Base-by-base conservation (phyloP, 768 basidiomycete genomes). In the Daedaleopsis nitida region DNA sequence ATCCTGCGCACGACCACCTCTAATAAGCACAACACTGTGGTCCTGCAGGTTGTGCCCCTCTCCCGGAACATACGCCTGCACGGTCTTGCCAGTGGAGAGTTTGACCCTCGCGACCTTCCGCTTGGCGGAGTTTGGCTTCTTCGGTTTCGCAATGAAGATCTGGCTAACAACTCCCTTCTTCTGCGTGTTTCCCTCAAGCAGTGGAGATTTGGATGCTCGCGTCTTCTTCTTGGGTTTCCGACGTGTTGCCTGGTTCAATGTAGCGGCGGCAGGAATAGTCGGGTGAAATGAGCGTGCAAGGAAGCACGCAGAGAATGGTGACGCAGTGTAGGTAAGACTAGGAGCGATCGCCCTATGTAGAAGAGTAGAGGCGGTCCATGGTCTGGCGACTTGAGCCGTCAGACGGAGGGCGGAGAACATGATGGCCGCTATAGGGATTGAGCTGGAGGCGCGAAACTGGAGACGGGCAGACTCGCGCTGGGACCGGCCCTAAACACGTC, bases 1-100 rank as follows among this genome's bases (percentile, higher is more conserved):
- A 87, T 99, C 97, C 79, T 98, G 96, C 1, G 94, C 89, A 77
- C 94, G 85, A 14, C 97, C 97, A 5, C 97, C 97, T 68, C 96
- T 80, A n/a, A 98, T 85, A 47, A 98, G 75, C 1, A 98, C 95
- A 5, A 98, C 96, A 75, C 89, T 91, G 70, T 99, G 97, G 73
- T 98, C 97, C 77, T 98, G 97, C 69, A 98, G 75, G 71, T 97
- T 98, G 73, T 98, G 96, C 0, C 97, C 97, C 72, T 98, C 97
- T 68, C 97, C 97, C 48, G 90, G 92, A 59, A 98, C 94, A 74
- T 98, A 98, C 16, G 94, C 95, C 80, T 91, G 91, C 64, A 95
- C 82, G 45, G 87, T 88, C 73, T 91, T 88, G 52, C 97, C 97
- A 13, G 88, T 94, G 21, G 88, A 84, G 58, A 99, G 80, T 78